Evolutionary conservation across 2,329 filamentous ascomycete species (phyloP).

Genomic region (Fusarium verticillioides): DNA sequence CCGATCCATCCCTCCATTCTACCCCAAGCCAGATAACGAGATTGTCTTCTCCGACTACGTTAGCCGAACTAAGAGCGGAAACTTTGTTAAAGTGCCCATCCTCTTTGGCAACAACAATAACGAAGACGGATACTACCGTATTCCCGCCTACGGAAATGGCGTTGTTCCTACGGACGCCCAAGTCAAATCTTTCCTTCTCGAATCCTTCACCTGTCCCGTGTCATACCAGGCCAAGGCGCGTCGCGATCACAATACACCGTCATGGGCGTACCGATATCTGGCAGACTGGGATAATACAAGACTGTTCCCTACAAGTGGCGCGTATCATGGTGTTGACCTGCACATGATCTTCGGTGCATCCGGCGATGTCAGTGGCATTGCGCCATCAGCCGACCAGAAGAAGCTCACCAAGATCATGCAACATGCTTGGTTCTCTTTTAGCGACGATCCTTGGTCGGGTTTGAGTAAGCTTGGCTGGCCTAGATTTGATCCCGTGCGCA

Average conservation of each 20-base stretch:
- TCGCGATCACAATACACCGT: slow-evolving; percentile 47
- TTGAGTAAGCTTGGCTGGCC: slow-evolving; percentile 45
- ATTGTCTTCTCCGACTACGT: slow-evolving; percentile 56
- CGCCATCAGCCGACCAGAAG: slow-evolving; percentile 45
- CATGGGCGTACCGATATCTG: slow-evolving; percentile 60
- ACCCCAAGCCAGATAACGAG: slow-evolving; percentile 54
- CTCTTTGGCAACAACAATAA: slow-evolving; percentile 57
- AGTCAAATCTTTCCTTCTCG: slow-evolving; percentile 54
- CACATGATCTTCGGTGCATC: slow-evolving; percentile 60
- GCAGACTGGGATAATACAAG: slow-evolving; percentile 62
- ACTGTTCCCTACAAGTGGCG: slow-evolving; percentile 57
- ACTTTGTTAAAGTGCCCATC: slow-evolving; percentile 55
- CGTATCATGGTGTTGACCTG: slow-evolving; percentile 61
- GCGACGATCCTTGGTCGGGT: slow-evolving; percentile 50
- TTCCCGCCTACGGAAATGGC: slow-evolving; percentile 54
- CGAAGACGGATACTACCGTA: slow-evolving; percentile 60
- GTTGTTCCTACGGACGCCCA: slow-evolving; percentile 52
- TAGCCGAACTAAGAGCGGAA: slow-evolving; percentile 46
- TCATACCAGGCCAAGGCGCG: slow-evolving; percentile 52
- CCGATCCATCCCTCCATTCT: slow-evolving; percentile 53
- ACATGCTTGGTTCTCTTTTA: slow-evolving; percentile 55
- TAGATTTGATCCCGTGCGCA: slow-evolving; percentile 21
- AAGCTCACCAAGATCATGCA: slow-evolving; percentile 52
- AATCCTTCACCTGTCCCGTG: slow-evolving; percentile 60
- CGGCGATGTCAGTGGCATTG: slow-evolving; percentile 52